Base-by-base conservation (phyloP, 2,329 filamentous ascomycete genomes). In the Ampelomyces quisqualis region DNA sequence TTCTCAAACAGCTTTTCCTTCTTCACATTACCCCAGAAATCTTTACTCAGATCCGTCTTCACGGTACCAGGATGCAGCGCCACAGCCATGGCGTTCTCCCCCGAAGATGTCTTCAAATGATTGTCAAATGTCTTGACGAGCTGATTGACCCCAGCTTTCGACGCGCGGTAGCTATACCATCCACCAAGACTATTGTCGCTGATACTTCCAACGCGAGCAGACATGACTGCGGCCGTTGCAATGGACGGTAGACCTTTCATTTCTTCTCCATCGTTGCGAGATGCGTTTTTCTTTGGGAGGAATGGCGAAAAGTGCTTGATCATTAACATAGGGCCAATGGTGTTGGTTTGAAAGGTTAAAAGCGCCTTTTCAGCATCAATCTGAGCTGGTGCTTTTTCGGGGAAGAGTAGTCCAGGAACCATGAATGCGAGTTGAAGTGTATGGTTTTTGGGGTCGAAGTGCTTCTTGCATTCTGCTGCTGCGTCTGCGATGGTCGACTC, bases 1-100 rank as follows among this genome's bases (percentile, higher is more conserved):
- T 81, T 74, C 44, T 75, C 79, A 53, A 91, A 83, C 52, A 93
- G 69, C 65, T 84, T 82, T 52, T 78, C 74, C 31, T 74, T 68
- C 56, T 74, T 73, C 28, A 85, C 81, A 27, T 74, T 79, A 0
- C 60, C 72, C 87, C 86, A 91, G 60, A 87, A 93, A 29, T 82
- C 81, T 57, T 74, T 77, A 49, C 82, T 88, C 47, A 94, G 70
- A 7, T 78, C 82, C 35, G 88, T 93, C 71, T 78, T 82, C 34
- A 93, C 87, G 1, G 88, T 93, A 2, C 88, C 88, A 1, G 88
- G 88, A 67, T 93, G 88, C 58, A 93, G 76, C 7, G 77, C 78
- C 8, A 94, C 70, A 1, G 81, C 81, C 51, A 89, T 73, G 0
- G 85, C 86, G 36, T 79, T 81, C 1, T 78, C 77, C 0, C 76